phyloP scores from a whole-genome alignment of 2,329 filamentous ascomycete species.

The Phialophora expanda region DNA sequence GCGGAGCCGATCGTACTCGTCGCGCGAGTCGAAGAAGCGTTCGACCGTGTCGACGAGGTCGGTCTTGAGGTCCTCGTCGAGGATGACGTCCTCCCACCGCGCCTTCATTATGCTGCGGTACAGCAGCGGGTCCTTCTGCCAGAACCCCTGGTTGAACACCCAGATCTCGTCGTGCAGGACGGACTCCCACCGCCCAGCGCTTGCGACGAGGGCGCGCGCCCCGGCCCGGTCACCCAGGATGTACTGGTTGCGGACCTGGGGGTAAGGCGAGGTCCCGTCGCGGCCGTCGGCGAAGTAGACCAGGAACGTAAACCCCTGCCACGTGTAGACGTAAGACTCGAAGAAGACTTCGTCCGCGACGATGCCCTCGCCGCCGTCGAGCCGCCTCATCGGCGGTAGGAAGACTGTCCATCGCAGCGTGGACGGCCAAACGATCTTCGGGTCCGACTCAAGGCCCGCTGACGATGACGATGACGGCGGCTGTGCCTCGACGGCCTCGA shows the following conservation, averaged over 20 bases:
- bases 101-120: slow-evolving; percentile 50
- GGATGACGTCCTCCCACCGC: slow-evolving; percentile 55
- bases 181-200: slow-evolving; percentile 28
- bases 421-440: slow-evolving; percentile 16
- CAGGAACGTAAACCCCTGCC: slow-evolving; percentile 34
- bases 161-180: slow-evolving; percentile 48
- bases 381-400: slow-evolving; percentile 32
- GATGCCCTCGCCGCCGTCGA: slow-evolving; percentile 34
- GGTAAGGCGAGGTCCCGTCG: slow-evolving; percentile 28
- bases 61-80: slow-evolving; percentile 52
- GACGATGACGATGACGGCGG: not conserved
- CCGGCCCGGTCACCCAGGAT: slow-evolving; percentile 34
- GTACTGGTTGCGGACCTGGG: slow-evolving; percentile 37
- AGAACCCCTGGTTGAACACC: slow-evolving; percentile 51
- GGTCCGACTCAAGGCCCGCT: slow-evolving; percentile 2
- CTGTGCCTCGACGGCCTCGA: slow-evolving; percentile 12
- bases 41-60: slow-evolving; percentile 48
- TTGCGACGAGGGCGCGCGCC: slow-evolving; percentile 29
- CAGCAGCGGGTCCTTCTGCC: slow-evolving; percentile 48
- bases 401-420: slow-evolving; percentile 36
- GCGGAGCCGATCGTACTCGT: slow-evolving; percentile 50
- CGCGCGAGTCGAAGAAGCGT: slow-evolving; percentile 50
- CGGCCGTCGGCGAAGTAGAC: slow-evolving; percentile 38
- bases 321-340: slow-evolving; percentile 35
- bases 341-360: slow-evolving; percentile 33